Base-by-base conservation (phyloP, 768 basidiomycete species). In the Podaxis rugospora region DNA sequence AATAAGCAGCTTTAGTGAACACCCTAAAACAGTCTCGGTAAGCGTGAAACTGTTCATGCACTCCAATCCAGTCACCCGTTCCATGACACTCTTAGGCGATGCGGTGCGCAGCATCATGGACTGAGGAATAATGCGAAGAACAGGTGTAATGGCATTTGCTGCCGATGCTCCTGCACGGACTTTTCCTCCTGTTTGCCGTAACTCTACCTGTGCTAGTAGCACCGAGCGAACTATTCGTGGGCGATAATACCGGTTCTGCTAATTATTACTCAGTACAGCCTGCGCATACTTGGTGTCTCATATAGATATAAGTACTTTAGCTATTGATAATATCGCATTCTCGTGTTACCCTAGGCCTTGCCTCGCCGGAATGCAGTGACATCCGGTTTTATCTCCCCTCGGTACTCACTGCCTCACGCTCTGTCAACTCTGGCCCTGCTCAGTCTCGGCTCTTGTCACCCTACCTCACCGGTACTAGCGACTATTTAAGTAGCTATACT, bases 281-380 rank as follows among this genome's bases (percentile, higher is more conserved):
- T 39, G 56, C 4, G n/a, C 25, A 25, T n/a, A 27, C 11, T 55
- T 21, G 13, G 21, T 13, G 47, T 14, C 14, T 27, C 54, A 35
- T 47, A 21, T 3, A 13, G 47, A 28, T 59, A 59, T 59, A 59
- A 51, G 52, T 59, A 59, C 57, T 27, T 16, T 36, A 23, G 11
- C 1, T 9, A 32, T 44, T 28, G 11, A 56, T 56, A 47, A 42
- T 27, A n/a, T 44, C 44, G 25, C 25, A 49, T 21, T 49, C 39
- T 9, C n/a, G 55, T 47, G 16, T 47, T 44, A 55, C 54, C 40
- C 32, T 25, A 55, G 54, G 54, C 54, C 40, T n/a, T 39, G 32
- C n/a, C 9, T 55, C 13, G 13, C 40, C 37, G 54, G 37, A 14
- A 40, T 18, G 32, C 42, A 42, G 40, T 10, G 39, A 36, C 39